Percentiles rank a stretch among this genome's conserved stretches.
These are phyloP conservation scores for Saposhnikovia divaricata DNA, from an alignment of 129 eudicot species.

Conservation along the genomic window DNA sequence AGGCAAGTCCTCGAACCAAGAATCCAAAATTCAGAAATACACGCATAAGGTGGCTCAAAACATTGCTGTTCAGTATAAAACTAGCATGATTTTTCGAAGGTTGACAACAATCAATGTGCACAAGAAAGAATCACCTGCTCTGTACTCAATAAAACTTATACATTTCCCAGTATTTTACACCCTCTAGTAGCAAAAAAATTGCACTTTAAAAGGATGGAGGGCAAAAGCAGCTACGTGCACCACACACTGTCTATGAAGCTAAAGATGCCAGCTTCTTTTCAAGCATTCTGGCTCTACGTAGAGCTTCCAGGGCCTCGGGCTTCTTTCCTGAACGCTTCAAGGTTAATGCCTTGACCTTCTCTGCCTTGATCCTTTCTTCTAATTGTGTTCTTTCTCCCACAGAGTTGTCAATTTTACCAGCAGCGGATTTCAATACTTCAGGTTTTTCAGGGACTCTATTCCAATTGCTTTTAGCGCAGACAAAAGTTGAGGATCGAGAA, in stretches of 20 bases:
- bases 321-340: slow-evolving; percentile 84
- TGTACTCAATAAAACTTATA: background rate
- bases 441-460: slow-evolving; percentile 27
- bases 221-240: background rate
- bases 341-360: slow-evolving; percentile 69
- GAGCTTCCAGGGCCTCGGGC: slow-evolving; percentile 83
- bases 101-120: background rate
- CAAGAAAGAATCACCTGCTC: background rate
- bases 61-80: no score
- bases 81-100: background rate
- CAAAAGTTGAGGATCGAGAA: no score
- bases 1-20: no score
- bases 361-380: slow-evolving; percentile 69
- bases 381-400: slow-evolving; percentile 41
- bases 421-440: slow-evolving; percentile 21
- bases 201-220: background rate
- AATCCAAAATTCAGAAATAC: no score
- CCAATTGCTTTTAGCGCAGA: no score
- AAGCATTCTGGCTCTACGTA: slow-evolving; percentile 62
- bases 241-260: slow-evolving; percentile 9
- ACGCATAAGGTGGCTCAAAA: no score
- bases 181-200: background rate
- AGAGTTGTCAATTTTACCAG: slow-evolving; percentile 25
- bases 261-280: slow-evolving; percentile 63
- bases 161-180: background rate